Percentiles rank a stretch among this genome's conserved stretches.
Evolutionary conservation across 345 rosid genomes (phyloP).

Genomic region (Anacardium occidentale): DNA sequence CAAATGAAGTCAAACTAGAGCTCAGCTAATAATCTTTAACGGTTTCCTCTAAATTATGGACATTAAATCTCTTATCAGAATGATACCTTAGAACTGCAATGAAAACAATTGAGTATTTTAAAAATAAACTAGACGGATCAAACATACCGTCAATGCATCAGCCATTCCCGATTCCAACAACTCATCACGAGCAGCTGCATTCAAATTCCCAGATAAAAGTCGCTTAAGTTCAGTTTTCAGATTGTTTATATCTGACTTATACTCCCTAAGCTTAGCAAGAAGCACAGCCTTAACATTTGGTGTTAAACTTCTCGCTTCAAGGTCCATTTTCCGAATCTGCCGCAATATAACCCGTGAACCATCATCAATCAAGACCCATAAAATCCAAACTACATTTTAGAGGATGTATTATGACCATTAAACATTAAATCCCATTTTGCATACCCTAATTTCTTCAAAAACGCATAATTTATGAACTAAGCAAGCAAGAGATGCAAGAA

Average conservation of each 20-base stretch:
- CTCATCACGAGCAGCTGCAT: slow-evolving; percentile 65
- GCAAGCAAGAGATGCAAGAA: too few species aligned
- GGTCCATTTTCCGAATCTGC: slow-evolving; percentile 85
- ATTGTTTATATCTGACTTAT: slow-evolving; percentile 81
- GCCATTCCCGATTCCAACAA: slow-evolving; percentile 78
- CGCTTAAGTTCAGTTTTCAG: slow-evolving; percentile 72
- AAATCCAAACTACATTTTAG: neutral
- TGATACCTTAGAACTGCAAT: neutral
- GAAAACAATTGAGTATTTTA: neutral
- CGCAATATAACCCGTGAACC: neutral
- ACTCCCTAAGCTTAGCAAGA: slow-evolving; percentile 78
- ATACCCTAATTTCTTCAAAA: too few species aligned
- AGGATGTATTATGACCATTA: too few species aligned
- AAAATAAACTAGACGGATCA: neutral
- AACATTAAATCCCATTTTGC: too few species aligned
- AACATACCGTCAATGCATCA: slow-evolving; percentile 57
- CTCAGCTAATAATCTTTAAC: neutral
- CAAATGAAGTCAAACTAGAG: neutral
- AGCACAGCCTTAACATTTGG: slow-evolving; percentile 66
- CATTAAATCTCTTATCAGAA: too few species aligned
- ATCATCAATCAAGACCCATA: slow-evolving; percentile 8
- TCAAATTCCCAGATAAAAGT: slow-evolving; percentile 48
- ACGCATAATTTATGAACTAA: too few species aligned
- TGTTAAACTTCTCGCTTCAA: slow-evolving; percentile 78
- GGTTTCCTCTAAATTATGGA: too few species aligned